Evolutionary conservation across 2,329 filamentous ascomycete species (phyloP), one percentile per base, ranked within the genome.

Genomic region (Aspergillus chevalieri): DNA sequence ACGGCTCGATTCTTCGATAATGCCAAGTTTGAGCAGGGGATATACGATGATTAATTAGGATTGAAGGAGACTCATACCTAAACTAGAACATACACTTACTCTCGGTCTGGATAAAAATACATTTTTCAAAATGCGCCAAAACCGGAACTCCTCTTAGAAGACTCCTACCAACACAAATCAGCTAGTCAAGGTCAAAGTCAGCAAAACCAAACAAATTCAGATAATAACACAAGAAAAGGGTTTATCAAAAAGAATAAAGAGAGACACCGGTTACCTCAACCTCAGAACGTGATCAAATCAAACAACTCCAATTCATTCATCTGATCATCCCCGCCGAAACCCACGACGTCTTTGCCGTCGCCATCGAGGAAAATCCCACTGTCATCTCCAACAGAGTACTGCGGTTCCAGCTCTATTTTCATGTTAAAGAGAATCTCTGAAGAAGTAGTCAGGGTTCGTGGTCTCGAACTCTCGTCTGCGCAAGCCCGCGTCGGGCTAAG

Each of bases 1-100:
- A 74, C 76, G n/a, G 88, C 91, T 0, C 81, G 79, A 46, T 97
- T 91, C 65, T 97, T 87, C 67, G 83, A 94, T 61, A 76, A 76
- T 5, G 89, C 92, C 42, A 87, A 82, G 60, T 98, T 97, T 64
- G 89, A 94, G 55, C 71, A 76, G 47, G 86, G 86, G 0, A 67
- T 82, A 17, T 81, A 78, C 54, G 69, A 69, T 43, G 67, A 60
- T 48, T 65, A 48, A 61, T 43, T 14, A 43, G 7, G 7, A 28
- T 4, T 4, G 3, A 38, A 8, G 15, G 33, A 15, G 33, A 36
- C 7, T 36, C 33, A 34, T 14, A 15, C n/a, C 33, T 36, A 28
- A 10, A 28, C 26, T 3, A 28, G 8, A 28, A 10, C 26, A 28
- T 28, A 28, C 26, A 28, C 26, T 28, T 28, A 28, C 26, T 28